Conservation (phyloP, 2,329 filamentous ascomycete genomes). For the Hypoxylon sp. region DNA sequence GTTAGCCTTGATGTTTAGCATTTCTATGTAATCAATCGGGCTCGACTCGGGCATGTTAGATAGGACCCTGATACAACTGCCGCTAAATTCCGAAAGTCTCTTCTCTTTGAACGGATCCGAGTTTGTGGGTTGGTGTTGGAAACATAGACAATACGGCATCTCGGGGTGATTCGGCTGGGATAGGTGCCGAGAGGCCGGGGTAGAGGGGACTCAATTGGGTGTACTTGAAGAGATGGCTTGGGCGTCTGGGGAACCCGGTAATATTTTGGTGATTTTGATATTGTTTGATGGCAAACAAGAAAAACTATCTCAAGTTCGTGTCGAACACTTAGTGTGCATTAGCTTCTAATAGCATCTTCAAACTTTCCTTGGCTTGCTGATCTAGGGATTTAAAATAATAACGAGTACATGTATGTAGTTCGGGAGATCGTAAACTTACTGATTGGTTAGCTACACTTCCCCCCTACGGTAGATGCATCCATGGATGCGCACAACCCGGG, state of each 20-base stretch:
- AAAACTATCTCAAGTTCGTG: too few species aligned
- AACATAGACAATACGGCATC: not conserved
- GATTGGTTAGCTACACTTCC: conserved; percentile 1
- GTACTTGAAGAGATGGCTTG: not conserved
- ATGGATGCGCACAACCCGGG: conserved; percentile 1
- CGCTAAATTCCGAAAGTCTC: not conserved
- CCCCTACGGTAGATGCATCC: too few species aligned
- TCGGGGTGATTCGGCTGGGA: not conserved
- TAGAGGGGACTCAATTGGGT: not conserved
- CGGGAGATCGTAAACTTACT: not conserved
- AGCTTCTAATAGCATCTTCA: too few species aligned
- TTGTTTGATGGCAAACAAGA: too few species aligned
- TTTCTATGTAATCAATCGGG: not conserved
- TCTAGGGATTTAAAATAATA: too few species aligned
- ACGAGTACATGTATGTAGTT: too few species aligned
- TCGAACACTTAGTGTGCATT: too few species aligned
- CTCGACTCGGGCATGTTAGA: not conserved
- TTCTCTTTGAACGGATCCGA: not conserved
- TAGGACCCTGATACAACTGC: not conserved
- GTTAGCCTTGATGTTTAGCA: too few species aligned
- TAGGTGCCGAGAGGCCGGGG: not conserved
- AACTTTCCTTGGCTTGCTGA: too few species aligned
- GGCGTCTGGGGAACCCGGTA: not conserved
- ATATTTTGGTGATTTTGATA: too few species aligned
- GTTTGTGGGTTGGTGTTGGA: not conserved